Evolutionary conservation across 140 eudicot species (phyloP).

Genomic region (Ambrosia hybrid): DNA sequence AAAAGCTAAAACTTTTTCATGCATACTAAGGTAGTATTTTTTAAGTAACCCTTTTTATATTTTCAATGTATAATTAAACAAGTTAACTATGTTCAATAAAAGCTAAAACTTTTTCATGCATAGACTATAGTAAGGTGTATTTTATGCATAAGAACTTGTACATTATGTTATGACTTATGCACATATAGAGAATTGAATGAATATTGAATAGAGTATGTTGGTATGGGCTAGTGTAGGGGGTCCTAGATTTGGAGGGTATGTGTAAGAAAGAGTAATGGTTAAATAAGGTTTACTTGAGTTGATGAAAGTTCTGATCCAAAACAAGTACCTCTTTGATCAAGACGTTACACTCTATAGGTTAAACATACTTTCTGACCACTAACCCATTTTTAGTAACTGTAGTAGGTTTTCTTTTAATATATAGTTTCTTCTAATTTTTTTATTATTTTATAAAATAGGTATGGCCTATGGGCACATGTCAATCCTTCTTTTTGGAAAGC

Average conservation of each 20-base stretch:
- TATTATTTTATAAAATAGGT: neutral
- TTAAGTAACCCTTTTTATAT: neutral
- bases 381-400: slow-evolving; percentile 26
- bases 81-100: neutral
- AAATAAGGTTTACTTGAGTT: slow-evolving; percentile 28
- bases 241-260: slow-evolving; percentile 47
- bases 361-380: slow-evolving; percentile 33
- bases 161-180: neutral
- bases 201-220: neutral
- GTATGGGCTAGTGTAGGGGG: slow-evolving; percentile 38
- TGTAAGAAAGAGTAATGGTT: slow-evolving; percentile 43
- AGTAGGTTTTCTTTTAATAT: slow-evolving; percentile 29
- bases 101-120: neutral
- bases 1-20: too few relatives aligned
- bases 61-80: neutral
- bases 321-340: slow-evolving; percentile 39
- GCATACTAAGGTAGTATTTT: too few relatives aligned
- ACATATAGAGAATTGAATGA: neutral
- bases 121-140: neutral
- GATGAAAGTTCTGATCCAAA: slow-evolving; percentile 44
- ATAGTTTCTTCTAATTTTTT: neutral
- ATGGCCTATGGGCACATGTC: neutral
- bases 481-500: neutral
- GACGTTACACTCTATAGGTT: slow-evolving; percentile 38
- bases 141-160: neutral